Base-by-base conservation (phyloP, 2,329 filamentous ascomycete genomes). In the Chalara sp. region DNA sequence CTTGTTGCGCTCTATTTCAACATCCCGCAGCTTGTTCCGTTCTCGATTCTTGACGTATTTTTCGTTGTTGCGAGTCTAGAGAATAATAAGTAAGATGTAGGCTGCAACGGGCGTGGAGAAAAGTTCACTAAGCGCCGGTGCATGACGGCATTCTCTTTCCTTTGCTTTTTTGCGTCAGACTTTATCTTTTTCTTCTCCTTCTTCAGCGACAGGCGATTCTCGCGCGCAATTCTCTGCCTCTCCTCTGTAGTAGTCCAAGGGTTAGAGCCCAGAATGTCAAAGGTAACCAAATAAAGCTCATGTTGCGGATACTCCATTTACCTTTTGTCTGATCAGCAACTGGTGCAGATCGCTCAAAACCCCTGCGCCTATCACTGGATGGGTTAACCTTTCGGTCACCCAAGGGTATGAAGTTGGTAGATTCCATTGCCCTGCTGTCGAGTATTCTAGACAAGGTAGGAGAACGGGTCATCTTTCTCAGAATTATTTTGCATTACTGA, bases 1-100 rank as follows among this genome's bases (percentile, higher is more conserved):
- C 46, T 58, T 63, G 30, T 61, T 55, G 35, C 65, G 56, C 53
- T 67, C 65, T 11, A 53, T 29, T n/a, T 63, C 59, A 44, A 67
- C 65, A 21, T 51, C 58, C 13, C 64, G 62, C 42, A 57, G 44
- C 28, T 56, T 55, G 48, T 67, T 67, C 6, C 63, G 61, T n/a
- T 66, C 65, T 33, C 64, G 59, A 37, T 67, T 67, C 41, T 65
- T 67, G 50, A 50, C 54, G 44, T 66, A 67, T 52, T 67, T 67
- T 48, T 67, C 63, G 29, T 59, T 58, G 46, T 66, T 67, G 44
- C 58, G 57, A 29, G 62, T 67, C 64, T 65, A 40, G 10, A 30
- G 32, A 8, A 29, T 5, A 30, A 48, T 55, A 32, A 42, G 43
- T 6, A 44, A 11, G 32, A 48, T 31, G 31, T 31, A 46, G 8